These are phyloP conservation scores for Lentinula raphanica DNA, from an alignment of 768 basidiomycete species.

Conservation along the genomic window DNA sequence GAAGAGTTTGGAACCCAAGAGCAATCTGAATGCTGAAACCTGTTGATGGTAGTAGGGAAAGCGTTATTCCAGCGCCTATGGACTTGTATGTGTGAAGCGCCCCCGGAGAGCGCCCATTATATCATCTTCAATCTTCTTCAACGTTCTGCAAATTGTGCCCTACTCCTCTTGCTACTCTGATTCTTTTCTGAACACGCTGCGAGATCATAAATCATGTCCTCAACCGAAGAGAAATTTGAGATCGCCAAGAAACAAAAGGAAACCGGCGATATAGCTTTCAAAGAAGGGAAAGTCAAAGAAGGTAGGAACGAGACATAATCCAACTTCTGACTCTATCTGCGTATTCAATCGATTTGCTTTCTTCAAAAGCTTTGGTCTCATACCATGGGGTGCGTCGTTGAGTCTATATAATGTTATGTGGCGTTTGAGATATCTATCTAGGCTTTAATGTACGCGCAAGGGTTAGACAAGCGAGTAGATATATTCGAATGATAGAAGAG, in stretches of 20 bases:
- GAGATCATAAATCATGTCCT: neutral
- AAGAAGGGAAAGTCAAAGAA: conserved; percentile 52
- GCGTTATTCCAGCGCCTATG: neutral
- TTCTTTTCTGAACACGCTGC: neutral
- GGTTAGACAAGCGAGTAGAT: conserved; percentile 65
- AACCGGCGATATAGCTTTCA: conserved; percentile 63
- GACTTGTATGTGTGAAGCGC: neutral
- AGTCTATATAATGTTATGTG: neutral
- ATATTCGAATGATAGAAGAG: neutral
- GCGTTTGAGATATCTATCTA: conserved; percentile 21
- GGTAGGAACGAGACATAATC: conserved; percentile 33
- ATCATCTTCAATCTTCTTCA: neutral
- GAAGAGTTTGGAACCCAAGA: too few relatives aligned
- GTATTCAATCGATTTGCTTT: conserved; percentile 3
- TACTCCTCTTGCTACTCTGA: neutral
- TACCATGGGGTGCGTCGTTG: conserved; percentile 61
- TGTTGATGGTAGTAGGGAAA: conserved; percentile 1
- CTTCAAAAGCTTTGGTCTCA: conserved; percentile 49
- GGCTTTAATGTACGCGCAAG: conserved; percentile 70
- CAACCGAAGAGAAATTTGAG: conserved; percentile 37
- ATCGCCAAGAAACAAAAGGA: conserved; percentile 67
- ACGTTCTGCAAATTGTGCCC: neutral
- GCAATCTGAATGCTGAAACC: too few relatives aligned
- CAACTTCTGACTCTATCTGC: conserved; percentile 4
- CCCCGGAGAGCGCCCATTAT: neutral